These are phyloP conservation scores for Metschnikowia continentalis DNA, from an alignment of 805 yeast genomes.

Conservation along the genomic window DNA sequence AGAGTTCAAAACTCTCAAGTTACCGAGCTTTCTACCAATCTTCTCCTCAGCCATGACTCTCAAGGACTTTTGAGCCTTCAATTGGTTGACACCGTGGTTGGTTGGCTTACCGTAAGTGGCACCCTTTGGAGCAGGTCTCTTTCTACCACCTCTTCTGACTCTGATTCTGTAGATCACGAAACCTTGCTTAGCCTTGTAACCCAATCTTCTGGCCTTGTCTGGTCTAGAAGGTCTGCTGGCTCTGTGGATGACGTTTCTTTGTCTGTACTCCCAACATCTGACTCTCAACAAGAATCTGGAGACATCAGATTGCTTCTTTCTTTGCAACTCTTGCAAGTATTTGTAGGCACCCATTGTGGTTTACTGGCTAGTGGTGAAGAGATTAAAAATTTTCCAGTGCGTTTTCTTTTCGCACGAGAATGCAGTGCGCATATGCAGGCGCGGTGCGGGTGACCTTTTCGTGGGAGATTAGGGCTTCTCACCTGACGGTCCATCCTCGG, in stretches of 20 bases:
- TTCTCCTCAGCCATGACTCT: constrained; percentile 99
- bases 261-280: constrained; percentile 99
- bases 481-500: background rate
- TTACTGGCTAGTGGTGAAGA: constrained; percentile 4
- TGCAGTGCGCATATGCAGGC: background rate
- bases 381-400: background rate
- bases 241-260: constrained; percentile 97
- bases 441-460: background rate
- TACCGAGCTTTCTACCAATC: constrained; percentile 97
- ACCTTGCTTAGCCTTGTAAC: constrained; percentile 99
- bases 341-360: constrained; percentile 97
- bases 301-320: constrained; percentile 99
- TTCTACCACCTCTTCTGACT: constrained; percentile 99
- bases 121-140: constrained; percentile 99
- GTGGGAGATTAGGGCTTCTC: background rate
- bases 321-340: constrained; percentile 97
- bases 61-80: constrained; percentile 98
- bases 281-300: constrained; percentile 97
- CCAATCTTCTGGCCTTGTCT: constrained; percentile 99
- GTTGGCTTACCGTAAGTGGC: constrained; percentile 99
- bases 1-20: constrained; percentile 98
- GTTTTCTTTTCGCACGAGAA: constrained; percentile 2
- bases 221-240: constrained; percentile 98
- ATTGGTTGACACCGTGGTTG: constrained; percentile 99
- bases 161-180: constrained; percentile 97